Evolutionary conservation across 331 rosid species (phyloP).

Genomic region (Telfairia occidentalis): DNA sequence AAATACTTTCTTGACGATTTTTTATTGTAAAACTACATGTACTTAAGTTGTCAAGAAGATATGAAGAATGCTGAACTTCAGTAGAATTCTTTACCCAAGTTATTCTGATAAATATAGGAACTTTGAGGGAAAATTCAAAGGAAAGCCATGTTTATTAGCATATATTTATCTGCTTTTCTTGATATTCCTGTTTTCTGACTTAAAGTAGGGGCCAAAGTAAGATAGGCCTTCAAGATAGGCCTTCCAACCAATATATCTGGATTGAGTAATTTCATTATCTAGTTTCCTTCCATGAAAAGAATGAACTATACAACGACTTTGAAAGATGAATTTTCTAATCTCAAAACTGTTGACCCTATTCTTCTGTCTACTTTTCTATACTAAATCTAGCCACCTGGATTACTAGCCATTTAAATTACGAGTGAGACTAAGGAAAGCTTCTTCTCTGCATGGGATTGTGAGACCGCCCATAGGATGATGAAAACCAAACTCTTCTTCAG

Average conservation of each 20-base stretch:
- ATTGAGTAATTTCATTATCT: neutral
- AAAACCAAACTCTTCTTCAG: slow-evolving; percentile 43
- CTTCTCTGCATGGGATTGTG: slow-evolving; percentile 42
- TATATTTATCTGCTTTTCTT: neutral
- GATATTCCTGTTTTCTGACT: neutral
- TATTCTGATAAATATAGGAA: neutral
- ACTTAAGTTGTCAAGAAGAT: neutral
- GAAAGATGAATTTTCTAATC: neutral
- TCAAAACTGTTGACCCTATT: neutral
- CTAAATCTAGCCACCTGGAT: neutral
- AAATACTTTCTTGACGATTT: neutral
- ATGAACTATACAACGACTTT: neutral
- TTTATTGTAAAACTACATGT: neutral
- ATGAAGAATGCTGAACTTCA: neutral
- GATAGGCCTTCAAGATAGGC: too few relatives aligned
- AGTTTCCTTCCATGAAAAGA: neutral
- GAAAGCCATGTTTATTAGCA: neutral
- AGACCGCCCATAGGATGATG: slow-evolving; percentile 51
- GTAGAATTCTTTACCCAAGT: neutral
- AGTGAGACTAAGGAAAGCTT: slow-evolving; percentile 27
- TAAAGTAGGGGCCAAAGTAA: neutral
- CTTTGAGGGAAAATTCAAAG: neutral
- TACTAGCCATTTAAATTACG: slow-evolving; percentile 10
- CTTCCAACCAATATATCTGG: neutral
- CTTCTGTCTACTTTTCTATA: neutral